Conservation (phyloP, 2,329 filamentous ascomycete genomes). For the Biscogniauxia sp. region DNA sequence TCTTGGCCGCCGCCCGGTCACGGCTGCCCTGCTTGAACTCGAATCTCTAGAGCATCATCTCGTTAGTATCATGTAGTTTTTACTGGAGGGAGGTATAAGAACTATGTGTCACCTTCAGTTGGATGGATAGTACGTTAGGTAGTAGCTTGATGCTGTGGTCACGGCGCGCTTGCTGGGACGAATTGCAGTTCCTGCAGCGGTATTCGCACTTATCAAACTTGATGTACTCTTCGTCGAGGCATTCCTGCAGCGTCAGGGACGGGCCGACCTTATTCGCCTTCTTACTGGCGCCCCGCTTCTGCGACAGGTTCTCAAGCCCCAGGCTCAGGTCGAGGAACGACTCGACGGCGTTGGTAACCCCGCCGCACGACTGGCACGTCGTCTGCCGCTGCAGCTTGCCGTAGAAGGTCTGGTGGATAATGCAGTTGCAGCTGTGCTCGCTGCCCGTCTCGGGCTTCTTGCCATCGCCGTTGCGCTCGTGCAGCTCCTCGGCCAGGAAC, state of each 20-base stretch:
- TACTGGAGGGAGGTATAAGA: no score
- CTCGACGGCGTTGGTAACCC: constrained; percentile 78
- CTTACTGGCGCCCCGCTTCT: constrained; percentile 53
- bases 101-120: constrained; percentile 69
- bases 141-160: constrained; percentile 80
- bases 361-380: constrained; percentile 83
- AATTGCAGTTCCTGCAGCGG: constrained; percentile 76
- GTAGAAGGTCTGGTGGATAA: constrained; percentile 92
- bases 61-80: neutral
- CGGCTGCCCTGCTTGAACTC: constrained; percentile 67
- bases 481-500: constrained; percentile 88
- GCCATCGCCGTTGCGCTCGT: constrained; percentile 74
- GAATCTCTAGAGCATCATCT: constrained; percentile 50
- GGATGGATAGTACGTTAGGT: constrained; percentile 86
- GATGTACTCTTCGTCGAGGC: constrained; percentile 83
- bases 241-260: constrained; percentile 63
- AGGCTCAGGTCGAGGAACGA: constrained; percentile 89
- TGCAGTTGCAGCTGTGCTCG: constrained; percentile 74
- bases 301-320: constrained; percentile 73
- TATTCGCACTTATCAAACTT: constrained; percentile 87
- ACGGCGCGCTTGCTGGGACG: constrained; percentile 75
- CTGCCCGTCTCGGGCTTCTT: constrained; percentile 59
- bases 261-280: constrained; percentile 48
- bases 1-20: constrained; percentile 75
- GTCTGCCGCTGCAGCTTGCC: constrained; percentile 88